phyloP scores from a whole-genome alignment of 1,284 basidiomycete species.

The Boletus hoseneyae region DNA sequence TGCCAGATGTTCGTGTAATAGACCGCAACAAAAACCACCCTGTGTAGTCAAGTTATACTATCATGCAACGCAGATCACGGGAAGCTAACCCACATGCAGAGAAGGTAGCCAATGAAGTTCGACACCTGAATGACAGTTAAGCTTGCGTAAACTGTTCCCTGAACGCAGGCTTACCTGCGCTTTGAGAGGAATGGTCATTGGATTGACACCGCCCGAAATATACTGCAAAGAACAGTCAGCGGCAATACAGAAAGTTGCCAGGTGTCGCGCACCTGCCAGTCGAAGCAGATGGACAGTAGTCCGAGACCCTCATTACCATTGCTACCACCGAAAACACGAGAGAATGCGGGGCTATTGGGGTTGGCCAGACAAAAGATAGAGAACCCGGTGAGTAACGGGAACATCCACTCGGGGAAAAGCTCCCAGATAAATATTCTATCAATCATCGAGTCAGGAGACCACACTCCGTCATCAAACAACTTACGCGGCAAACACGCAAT shows the following conservation, averaged over 20 bases:
- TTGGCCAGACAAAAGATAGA: conserved; percentile 60
- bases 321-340: conserved; percentile 56
- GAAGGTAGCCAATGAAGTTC: conserved; percentile 43
- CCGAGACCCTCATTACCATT: conserved; percentile 59
- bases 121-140: conserved; percentile 30
- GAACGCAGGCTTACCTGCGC: conserved; percentile 33
- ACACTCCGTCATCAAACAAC: conserved; percentile 20
- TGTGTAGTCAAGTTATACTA: conserved; percentile 16
- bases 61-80: neutral
- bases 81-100: conserved; percentile 40
- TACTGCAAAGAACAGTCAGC: conserved; percentile 31
- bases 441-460: neutral
- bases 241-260: neutral
- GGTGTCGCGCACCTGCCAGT: conserved; percentile 42
- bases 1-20: conserved; percentile 50
- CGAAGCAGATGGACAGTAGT: conserved; percentile 49
- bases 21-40: conserved; percentile 42
- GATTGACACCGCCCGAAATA: conserved; percentile 44
- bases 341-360: conserved; percentile 44
- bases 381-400: conserved; percentile 45
- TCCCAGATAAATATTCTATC: conserved; percentile 49
- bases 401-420: conserved; percentile 50
- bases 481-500: conserved; percentile 43
- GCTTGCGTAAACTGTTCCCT: neutral
- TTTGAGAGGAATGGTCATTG: conserved; percentile 45